Conservation (phyloP, 1,284 basidiomycete species). For the Cryptococcus sp. region DNA sequence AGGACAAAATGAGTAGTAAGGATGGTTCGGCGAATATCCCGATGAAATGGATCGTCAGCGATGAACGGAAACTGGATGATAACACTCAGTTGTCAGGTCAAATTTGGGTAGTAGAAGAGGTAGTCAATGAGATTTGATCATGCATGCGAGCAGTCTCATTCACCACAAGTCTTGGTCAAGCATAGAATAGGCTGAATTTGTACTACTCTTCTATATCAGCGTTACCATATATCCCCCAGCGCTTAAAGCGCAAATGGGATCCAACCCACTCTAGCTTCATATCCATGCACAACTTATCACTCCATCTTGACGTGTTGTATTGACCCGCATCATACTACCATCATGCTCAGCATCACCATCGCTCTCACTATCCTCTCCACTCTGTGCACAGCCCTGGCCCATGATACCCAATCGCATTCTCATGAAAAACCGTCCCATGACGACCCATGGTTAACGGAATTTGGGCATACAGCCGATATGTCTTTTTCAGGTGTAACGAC, state of each 20-base stretch:
- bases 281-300: too few species aligned
- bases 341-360: too few species aligned
- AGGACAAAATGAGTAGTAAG: background rate
- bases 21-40: background rate
- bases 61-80: background rate
- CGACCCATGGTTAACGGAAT: constrained; percentile 29
- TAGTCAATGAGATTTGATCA: background rate
- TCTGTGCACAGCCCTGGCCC: background rate
- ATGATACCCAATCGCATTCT: background rate
- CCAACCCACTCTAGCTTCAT: too few species aligned
- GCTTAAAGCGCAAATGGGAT: too few species aligned
- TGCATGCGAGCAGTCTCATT: too few species aligned
- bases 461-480: constrained; percentile 35
- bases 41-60: background rate
- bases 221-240: too few species aligned
- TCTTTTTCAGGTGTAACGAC: constrained; percentile 42
- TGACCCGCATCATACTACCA: too few species aligned
- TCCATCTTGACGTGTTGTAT: too few species aligned
- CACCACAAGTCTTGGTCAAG: too few species aligned
- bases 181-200: too few species aligned
- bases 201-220: too few species aligned
- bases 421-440: background rate
- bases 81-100: background rate
- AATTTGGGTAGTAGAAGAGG: background rate
- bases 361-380: too few species aligned